Evolutionary conservation across 2,329 filamentous ascomycete species (phyloP), one percentile per base, ranked within the genome.

Genomic region (Arthrobotrys entomopaga): DNA sequence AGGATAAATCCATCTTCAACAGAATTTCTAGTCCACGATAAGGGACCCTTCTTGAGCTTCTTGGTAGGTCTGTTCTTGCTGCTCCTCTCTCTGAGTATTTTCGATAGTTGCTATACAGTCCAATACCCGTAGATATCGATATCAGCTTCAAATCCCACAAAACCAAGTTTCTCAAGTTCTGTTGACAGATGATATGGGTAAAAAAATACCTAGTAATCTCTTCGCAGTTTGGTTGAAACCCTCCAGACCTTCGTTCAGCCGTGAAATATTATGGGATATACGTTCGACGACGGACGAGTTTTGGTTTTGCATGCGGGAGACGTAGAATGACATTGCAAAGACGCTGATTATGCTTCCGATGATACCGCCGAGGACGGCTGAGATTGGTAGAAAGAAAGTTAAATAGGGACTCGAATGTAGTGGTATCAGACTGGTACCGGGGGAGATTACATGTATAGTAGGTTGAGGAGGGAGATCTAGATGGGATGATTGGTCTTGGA

Each of bases 361-460:
- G 8, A 72, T 15, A 29, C 67, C 48, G 7, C 59, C 53, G 43
- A 72, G 22, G 40, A 72, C n/a, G 46, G 60, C 67, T 72, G 43
- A 19, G 11, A 16, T 4, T 3, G 38, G 22, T 15, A 38, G n/a
- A 11, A 53, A 52, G 54, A 48, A 26, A 19, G 34, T 66, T 52
- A 66, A 50, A 58, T 40, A 6, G 2, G 49, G n/a, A 20, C 34
- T 16, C 53, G 42, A n/a, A n/a, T 20, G 20, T 10, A 29, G 19
- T 29, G 53, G 46, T 26, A 26, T 26, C 24, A 38, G 52, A 20
- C 24, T 22, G 56, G 38, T 59, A 59, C 13, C 29, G 7, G 46
- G 59, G 59, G 24, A 8, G 4, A n/a, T 49, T n/a, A n/a, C 3
- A 3, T 26, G 24, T 26, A 26, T 26, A 7, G 24, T 26, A 7